A percentile compares a stretch with the other conserved stretches of the same genome.
phyloP scores from a whole-genome alignment of 2,329 filamentous ascomycete genomes.

The Sarocladiaceae sp. region DNA sequence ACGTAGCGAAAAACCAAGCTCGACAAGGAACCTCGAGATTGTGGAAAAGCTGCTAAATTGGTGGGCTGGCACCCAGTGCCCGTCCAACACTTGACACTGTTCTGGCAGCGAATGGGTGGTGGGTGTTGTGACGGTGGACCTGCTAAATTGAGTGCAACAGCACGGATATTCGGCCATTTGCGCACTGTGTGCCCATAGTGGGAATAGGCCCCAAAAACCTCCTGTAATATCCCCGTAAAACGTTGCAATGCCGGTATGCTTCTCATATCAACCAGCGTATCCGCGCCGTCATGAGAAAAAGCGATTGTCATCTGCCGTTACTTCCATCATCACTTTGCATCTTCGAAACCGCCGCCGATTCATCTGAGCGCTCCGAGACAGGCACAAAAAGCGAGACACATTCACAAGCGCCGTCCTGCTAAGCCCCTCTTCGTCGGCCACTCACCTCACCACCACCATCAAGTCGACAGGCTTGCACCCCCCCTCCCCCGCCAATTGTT shows the following conservation, averaged over 20 bases:
- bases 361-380: neutral
- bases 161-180: neutral
- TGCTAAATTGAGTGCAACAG: neutral
- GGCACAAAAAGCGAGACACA: conserved; percentile 1
- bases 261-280: neutral
- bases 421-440: neutral
- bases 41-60: neutral
- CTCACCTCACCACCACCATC: neutral
- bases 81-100: neutral
- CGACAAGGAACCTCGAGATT: neutral
- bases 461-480: neutral
- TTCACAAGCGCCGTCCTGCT: conserved; percentile 3
- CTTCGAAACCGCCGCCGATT: conserved; percentile 3
- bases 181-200: neutral
- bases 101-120: too few relatives aligned
- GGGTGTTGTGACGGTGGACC: too few relatives aligned
- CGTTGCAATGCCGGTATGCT: neutral
- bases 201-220: neutral
- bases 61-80: neutral
- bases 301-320: neutral
- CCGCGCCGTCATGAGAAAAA: neutral
- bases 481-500: conserved; percentile 8
- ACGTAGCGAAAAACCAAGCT: conserved; percentile 1
- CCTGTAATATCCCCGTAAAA: conserved; percentile 8
- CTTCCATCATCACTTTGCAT: neutral